phyloP scores from a whole-genome alignment of 257 asterid genomes.

The Primulina huaijiensis region DNA sequence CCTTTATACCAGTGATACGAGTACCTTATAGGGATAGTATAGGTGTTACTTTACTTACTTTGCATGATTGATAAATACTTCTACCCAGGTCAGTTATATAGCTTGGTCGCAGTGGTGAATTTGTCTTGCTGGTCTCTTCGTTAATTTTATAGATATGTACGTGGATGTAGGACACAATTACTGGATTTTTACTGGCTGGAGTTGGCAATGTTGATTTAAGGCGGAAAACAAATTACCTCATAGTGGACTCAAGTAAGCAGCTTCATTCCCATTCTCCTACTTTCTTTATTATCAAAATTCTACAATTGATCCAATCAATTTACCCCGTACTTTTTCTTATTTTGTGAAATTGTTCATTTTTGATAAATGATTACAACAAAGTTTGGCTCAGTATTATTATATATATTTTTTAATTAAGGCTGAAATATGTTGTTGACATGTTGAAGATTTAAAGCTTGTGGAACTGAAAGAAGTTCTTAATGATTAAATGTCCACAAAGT shows the following conservation, averaged over 20 bases:
- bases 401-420: neutral
- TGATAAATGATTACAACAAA: neutral
- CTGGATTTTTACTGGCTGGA: conserved; percentile 94
- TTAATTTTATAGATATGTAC: conserved; percentile 21
- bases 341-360: neutral
- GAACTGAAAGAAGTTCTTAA: neutral
- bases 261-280: conserved; percentile 11
- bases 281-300: conserved; percentile 3
- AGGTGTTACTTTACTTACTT: neutral
- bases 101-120: neutral
- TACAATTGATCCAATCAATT: neutral
- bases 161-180: conserved; percentile 69
- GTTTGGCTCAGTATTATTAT: neutral
- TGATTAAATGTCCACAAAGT: neutral
- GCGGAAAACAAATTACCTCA: conserved; percentile 88
- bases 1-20: neutral
- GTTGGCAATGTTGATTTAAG: conserved; percentile 97
- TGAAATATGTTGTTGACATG: neutral
- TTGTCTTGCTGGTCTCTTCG: neutral
- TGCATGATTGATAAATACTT: neutral
- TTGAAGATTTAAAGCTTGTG: neutral
- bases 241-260: conserved; percentile 89
- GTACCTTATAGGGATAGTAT: neutral
- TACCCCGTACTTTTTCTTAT: neutral
- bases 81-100: conserved; percentile 3